Conservation (phyloP, 1,139 yeast genomes). For the Nakaseomyces delphensis region DNA sequence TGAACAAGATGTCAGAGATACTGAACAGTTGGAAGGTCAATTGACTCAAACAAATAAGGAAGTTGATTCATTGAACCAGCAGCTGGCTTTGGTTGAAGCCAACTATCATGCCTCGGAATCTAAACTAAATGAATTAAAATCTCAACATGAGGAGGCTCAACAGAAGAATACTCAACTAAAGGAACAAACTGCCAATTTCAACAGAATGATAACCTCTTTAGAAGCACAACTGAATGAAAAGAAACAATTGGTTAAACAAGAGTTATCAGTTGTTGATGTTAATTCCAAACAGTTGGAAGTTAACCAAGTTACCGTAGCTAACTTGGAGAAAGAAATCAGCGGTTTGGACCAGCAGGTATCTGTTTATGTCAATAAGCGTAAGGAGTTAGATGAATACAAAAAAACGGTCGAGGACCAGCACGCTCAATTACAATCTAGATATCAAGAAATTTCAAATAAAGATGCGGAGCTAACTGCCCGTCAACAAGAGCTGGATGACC, state of each 20-base stretch:
- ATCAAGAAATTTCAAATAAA: slow-evolving; percentile 24
- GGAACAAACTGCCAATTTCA: slow-evolving; percentile 57
- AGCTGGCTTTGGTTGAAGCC: slow-evolving; percentile 74
- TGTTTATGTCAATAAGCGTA: slow-evolving; percentile 26
- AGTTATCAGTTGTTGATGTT: slow-evolving; percentile 55
- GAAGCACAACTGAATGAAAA: slow-evolving; percentile 47
- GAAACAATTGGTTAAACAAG: slow-evolving; percentile 47
- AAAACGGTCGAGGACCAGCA: slow-evolving; percentile 33
- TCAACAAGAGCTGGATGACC: slow-evolving; percentile 30
- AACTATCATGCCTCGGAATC: slow-evolving; percentile 63
- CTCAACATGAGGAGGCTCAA: slow-evolving; percentile 55
- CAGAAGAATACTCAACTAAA: slow-evolving; percentile 55
- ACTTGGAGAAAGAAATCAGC: slow-evolving; percentile 43
- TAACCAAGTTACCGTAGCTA: slow-evolving; percentile 39
- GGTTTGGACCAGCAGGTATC: slow-evolving; percentile 31
- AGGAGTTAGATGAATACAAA: slow-evolving; percentile 35
- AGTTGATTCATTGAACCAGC: slow-evolving; percentile 63
- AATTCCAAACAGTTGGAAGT: slow-evolving; percentile 62
- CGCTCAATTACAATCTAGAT: slow-evolving; percentile 34
- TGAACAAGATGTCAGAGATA: slow-evolving; percentile 71
- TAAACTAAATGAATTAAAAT: slow-evolving; percentile 54
- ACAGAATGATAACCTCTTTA: slow-evolving; percentile 56
- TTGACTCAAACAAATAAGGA: slow-evolving; percentile 57
- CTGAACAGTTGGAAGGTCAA: slow-evolving; percentile 56
- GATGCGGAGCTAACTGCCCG: slow-evolving; percentile 26